A percentile compares a stretch with the other conserved stretches of the same genome.
Conservation (phyloP, 495 filamentous ascomycete genomes). For the Annulohypoxylon maeteangense region DNA sequence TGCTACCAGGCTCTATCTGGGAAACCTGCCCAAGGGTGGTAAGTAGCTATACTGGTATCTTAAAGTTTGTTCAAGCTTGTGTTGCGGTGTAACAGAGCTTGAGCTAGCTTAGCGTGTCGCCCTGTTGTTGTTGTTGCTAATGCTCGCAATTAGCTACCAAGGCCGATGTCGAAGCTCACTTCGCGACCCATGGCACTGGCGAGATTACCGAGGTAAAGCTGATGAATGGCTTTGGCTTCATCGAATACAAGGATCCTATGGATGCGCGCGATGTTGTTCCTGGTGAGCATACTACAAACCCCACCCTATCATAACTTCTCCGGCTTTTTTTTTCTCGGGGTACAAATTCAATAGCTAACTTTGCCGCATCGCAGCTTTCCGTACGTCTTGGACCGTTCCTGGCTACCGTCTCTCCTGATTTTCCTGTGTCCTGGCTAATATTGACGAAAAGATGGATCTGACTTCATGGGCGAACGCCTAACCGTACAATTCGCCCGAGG, state of each 20-base stretch:
- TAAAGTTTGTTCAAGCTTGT: slow-evolving; percentile 44
- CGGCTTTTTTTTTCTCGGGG: background rate
- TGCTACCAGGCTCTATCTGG: slow-evolving; percentile 92
- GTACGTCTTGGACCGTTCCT: slow-evolving; percentile 59
- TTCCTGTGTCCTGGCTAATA: slow-evolving; percentile 53
- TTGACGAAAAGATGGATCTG: slow-evolving; percentile 82
- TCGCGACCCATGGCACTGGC: slow-evolving; percentile 92
- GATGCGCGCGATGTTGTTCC: slow-evolving; percentile 98
- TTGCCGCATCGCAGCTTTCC: slow-evolving; percentile 59
- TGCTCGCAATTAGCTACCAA: slow-evolving; percentile 81
- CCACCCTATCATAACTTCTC: slow-evolving; percentile 11
- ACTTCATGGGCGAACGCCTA: slow-evolving; percentile 96
- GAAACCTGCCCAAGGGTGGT: slow-evolving; percentile 97
- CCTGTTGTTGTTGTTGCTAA: slow-evolving; percentile 38
- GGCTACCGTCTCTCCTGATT: slow-evolving; percentile 45
- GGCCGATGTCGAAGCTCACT: slow-evolving; percentile 94
- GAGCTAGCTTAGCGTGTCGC: slow-evolving; percentile 35
- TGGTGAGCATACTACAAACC: slow-evolving; percentile 66
- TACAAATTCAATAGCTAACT: slow-evolving; percentile 45
- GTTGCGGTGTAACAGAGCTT: slow-evolving; percentile 28
- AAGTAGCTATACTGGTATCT: slow-evolving; percentile 59
- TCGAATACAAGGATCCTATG: slow-evolving; percentile 97
- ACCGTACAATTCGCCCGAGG: slow-evolving; percentile 98
- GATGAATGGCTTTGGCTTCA: slow-evolving; percentile 99
- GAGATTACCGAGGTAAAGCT: slow-evolving; percentile 99